Conservation (phyloP, 257 asterid genomes). For the Striga asiatica region DNA sequence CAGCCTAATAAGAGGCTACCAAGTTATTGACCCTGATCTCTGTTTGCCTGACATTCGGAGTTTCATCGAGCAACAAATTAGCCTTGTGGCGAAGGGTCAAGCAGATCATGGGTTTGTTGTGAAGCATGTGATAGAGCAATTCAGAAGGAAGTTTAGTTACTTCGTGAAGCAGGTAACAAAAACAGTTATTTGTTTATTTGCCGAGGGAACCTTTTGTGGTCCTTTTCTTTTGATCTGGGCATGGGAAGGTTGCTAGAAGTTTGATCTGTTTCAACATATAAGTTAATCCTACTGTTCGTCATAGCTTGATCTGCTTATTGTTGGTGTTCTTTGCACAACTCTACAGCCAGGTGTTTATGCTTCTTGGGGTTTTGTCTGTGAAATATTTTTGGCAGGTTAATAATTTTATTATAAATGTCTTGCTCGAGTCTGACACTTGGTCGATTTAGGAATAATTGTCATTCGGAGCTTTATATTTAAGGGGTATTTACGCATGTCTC, state of each 20-base stretch:
- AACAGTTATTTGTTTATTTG: conserved; percentile 3
- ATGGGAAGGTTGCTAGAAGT: conserved; percentile 4
- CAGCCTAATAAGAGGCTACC: conserved; percentile 91
- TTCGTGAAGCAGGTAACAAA: conserved; percentile 68
- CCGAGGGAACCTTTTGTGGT: background rate
- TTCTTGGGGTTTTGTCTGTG: background rate
- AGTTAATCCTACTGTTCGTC: background rate
- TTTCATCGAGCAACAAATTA: conserved; percentile 86
- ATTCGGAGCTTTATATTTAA: background rate
- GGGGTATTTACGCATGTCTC: background rate
- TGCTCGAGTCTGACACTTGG: background rate
- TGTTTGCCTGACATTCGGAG: conserved; percentile 88
- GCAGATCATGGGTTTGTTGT: conserved; percentile 74
- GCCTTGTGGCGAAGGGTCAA: conserved; percentile 90
- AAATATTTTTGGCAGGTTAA: background rate
- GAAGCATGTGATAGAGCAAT: conserved; percentile 75
- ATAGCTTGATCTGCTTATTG: background rate
- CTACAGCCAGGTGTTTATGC: background rate
- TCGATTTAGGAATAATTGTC: background rate
- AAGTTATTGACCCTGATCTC: conserved; percentile 82
- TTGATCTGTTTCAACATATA: background rate
- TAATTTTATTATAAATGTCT: background rate
- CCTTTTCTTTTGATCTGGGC: background rate
- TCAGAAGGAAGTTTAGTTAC: conserved; percentile 69
- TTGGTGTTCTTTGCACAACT: background rate